A percentile compares a stretch with the other conserved stretches of the same genome.
phyloP scores from a whole-genome alignment of 2,329 filamentous ascomycete species.

The Trichoderma sp. region DNA sequence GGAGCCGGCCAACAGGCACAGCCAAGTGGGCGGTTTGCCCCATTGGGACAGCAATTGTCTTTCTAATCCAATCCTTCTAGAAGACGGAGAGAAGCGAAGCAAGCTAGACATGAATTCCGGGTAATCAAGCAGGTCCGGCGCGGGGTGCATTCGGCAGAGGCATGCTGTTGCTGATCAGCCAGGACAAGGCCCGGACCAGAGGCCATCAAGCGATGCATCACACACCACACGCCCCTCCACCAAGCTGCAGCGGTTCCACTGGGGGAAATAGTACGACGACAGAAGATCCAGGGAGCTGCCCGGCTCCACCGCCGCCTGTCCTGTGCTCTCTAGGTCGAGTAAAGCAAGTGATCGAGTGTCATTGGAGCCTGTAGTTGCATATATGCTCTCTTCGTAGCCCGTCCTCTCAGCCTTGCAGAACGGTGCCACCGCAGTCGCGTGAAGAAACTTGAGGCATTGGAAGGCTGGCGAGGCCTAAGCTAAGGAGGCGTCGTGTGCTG shows the following conservation, averaged over 20 bases:
- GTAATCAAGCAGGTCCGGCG: conserved; percentile 11
- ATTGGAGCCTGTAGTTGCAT: not conserved
- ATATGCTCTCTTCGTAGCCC: not conserved
- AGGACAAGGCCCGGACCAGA: not conserved
- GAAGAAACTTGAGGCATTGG: not conserved
- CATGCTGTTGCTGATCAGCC: conserved; percentile 14
- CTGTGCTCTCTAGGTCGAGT: not conserved
- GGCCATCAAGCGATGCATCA: conserved; percentile 1
- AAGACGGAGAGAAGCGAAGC: conserved; percentile 11
- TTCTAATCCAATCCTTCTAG: not conserved
- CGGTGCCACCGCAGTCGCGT: not conserved
- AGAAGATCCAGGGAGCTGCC: not conserved
- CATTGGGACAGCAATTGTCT: not conserved
- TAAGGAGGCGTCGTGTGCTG: not conserved
- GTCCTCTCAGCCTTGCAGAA: conserved; percentile 17
- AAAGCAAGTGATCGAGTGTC: not conserved
- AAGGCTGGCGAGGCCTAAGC: not conserved
- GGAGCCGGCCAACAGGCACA: not conserved
- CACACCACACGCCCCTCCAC: conserved; percentile 16
- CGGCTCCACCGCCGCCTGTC: conserved; percentile 1
- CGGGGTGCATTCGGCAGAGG: conserved; percentile 18
- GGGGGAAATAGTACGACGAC: not conserved
- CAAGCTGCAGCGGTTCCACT: conserved; percentile 19
- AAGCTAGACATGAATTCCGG: conserved; percentile 1
- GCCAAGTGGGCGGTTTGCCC: not conserved